Base-by-base conservation (phyloP, 2,329 filamentous ascomycete species). In the Orbilia ellipsospora region DNA sequence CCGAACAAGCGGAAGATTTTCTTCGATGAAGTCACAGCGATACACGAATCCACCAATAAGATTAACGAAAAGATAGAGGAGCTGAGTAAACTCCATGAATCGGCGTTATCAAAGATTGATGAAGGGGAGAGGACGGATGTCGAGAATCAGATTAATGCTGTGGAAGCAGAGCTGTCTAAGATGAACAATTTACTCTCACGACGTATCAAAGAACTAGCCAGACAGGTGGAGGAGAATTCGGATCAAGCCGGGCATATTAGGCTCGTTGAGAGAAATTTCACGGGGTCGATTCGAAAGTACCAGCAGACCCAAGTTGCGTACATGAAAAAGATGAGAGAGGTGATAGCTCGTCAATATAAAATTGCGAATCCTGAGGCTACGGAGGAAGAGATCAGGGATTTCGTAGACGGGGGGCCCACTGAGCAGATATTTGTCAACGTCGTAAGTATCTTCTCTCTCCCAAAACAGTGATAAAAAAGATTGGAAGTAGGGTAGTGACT, bases 311-410 rank as follows among this genome's bases (percentile, higher is more conserved):
- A 95, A 85, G 85, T 87, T 73, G 86, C 87, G 54, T 94, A 92
- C 84, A 87, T 88, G 80, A 86, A 88, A 81, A 85, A 89, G 78
- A 93, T 93, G 82, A 87, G 90, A 75, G 90, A 93, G 77, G 90
- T 93, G 82, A 92, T 94, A 81, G 88, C 88, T 72, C 87, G 92
- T 80, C 92, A 95, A 83, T 94, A 92, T 83, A 86, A 88, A 68
- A 93, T 94, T 80, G 91, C 93, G 78, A 92, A 93, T 81, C 92
- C 92, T 61, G 89, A 93, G 52, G 92, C 92, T n/a, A 87, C 87
- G 57, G 90, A 93, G 73, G 84, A 87, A 0, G 90, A 94, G 82
- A 89, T 94, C 1, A 84, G 86, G 57, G 85, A 92, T 81, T 91
- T 91, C 2, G 85, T 88, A 23, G 86, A 92, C 78, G 93, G 81